Percentiles rank a stretch among this genome's conserved stretches.
Conservation (phyloP, 2,329 filamentous ascomycete species). For the Fusarium dlaminii region DNA sequence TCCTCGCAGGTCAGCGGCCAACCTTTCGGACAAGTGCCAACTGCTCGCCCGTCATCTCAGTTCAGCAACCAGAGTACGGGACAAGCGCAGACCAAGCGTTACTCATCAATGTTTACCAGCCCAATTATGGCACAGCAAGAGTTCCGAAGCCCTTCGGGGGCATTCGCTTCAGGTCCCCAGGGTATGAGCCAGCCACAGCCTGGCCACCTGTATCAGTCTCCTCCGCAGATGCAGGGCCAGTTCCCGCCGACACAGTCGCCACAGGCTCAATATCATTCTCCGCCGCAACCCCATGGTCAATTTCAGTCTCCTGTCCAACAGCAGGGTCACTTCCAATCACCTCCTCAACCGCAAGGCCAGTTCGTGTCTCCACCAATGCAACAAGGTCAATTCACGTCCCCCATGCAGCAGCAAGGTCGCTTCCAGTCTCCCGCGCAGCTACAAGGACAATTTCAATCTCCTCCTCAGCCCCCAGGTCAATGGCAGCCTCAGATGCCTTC, state of each 20-base stretch:
- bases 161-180: slow-evolving; percentile 1
- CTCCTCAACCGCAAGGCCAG: slow-evolving; percentile 4
- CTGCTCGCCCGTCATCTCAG: slow-evolving; percentile 24
- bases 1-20: slow-evolving; percentile 21
- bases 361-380: neutral
- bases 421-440: slow-evolving; percentile 4
- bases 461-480: slow-evolving; percentile 14
- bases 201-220: slow-evolving; percentile 13
- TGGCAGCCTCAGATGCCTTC: slow-evolving; percentile 24
- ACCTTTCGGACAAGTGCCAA: slow-evolving; percentile 20
- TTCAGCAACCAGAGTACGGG: slow-evolving; percentile 19
- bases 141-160: slow-evolving; percentile 10
- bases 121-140: slow-evolving; percentile 29
- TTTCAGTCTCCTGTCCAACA: neutral
- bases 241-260: neutral
- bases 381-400: slow-evolving; percentile 3
- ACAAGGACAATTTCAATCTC: slow-evolving; percentile 20
- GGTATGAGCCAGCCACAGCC: slow-evolving; percentile 16
- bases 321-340: slow-evolving; percentile 7
- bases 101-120: slow-evolving; percentile 29
- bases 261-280: neutral
- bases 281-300: neutral
- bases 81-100: slow-evolving; percentile 28
- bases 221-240: slow-evolving; percentile 8
- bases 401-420: slow-evolving; percentile 6